A percentile compares a stretch with the other conserved stretches of the same genome.
phyloP scores from a whole-genome alignment of 208 protist species.

The Trypanosoma cruzi region DNA sequence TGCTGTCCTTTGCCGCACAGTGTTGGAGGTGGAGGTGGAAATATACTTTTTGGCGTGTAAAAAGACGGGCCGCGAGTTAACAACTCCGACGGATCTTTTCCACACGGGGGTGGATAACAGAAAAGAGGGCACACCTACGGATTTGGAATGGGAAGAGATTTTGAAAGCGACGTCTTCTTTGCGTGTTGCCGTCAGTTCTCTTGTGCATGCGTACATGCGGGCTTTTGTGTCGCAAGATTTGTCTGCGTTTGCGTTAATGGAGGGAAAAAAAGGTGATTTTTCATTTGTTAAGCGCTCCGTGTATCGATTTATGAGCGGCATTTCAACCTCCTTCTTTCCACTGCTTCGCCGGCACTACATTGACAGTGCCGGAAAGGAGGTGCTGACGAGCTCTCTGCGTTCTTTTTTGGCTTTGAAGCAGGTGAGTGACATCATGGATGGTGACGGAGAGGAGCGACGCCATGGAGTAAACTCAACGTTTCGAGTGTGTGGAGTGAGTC shows the following conservation, averaged over 20 bases:
- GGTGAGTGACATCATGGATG: constrained; percentile 15
- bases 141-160: constrained; percentile 16
- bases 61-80: constrained; percentile 1
- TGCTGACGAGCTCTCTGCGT: constrained; percentile 10
- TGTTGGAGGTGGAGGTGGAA: constrained; percentile 28
- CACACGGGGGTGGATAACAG: neutral
- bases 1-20: constrained; percentile 23
- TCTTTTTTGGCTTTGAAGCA: constrained; percentile 26
- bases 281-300: constrained; percentile 13
- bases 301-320: constrained; percentile 24
- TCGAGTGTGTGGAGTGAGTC: constrained; percentile 52
- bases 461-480: constrained; percentile 3
- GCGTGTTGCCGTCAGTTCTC: constrained; percentile 13
- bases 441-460: constrained; percentile 9
- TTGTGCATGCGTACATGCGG: constrained; percentile 9
- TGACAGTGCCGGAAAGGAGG: constrained; percentile 14
- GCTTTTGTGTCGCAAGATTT: constrained; percentile 9
- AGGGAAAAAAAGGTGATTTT: neutral
- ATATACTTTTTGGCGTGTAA: constrained; percentile 25
- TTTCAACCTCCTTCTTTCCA: constrained; percentile 38
- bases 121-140: neutral
- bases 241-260: neutral
- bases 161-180: neutral
- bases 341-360: constrained; percentile 61
- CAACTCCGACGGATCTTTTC: constrained; percentile 6